Conservation (phyloP, 2,329 filamentous ascomycete genomes). For the Alternaria alternata region DNA sequence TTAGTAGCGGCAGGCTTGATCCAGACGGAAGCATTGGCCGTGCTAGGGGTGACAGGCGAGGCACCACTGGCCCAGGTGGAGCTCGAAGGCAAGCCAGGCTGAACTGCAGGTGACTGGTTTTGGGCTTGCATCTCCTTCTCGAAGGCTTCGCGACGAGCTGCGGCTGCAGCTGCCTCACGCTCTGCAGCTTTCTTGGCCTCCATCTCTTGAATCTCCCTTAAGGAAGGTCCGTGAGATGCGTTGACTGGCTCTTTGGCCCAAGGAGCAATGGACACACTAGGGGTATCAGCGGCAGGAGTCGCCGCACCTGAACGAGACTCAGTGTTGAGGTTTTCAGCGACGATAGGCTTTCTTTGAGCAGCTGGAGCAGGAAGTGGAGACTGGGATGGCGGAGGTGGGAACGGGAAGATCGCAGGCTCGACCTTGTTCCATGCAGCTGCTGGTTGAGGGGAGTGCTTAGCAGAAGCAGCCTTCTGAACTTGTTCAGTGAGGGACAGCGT, state of each 20-base stretch:
- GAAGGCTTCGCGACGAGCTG: slow-evolving; percentile 76
- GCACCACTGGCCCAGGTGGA: slow-evolving; percentile 84
- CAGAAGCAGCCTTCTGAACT: slow-evolving; percentile 76
- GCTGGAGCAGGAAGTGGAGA: slow-evolving; percentile 89
- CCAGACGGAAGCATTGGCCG: slow-evolving; percentile 65
- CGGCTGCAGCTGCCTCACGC: slow-evolving; percentile 80
- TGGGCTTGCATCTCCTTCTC: slow-evolving; percentile 79
- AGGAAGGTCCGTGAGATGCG: slow-evolving; percentile 81
- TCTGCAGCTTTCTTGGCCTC: slow-evolving; percentile 94
- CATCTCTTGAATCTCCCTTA: slow-evolving; percentile 96
- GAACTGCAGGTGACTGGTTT: slow-evolving; percentile 66
- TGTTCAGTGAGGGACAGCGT: slow-evolving; percentile 80
- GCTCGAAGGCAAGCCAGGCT: slow-evolving; percentile 82
- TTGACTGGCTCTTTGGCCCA: slow-evolving; percentile 89
- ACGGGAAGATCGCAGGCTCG: slow-evolving; percentile 78
- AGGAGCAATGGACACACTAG: slow-evolving; percentile 79
- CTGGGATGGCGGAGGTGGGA: slow-evolving; percentile 75
- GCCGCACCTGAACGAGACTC: slow-evolving; percentile 77
- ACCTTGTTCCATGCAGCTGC: slow-evolving; percentile 67
- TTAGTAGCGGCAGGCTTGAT: slow-evolving; percentile 65
- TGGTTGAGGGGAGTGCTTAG: slow-evolving; percentile 64
- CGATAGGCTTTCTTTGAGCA: slow-evolving; percentile 84
- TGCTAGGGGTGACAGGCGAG: slow-evolving; percentile 71
- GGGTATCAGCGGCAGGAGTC: slow-evolving; percentile 73
- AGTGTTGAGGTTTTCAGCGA: slow-evolving; percentile 75